Conservation (phyloP, 805 yeast genomes). For the Pichia occidentalis region DNA sequence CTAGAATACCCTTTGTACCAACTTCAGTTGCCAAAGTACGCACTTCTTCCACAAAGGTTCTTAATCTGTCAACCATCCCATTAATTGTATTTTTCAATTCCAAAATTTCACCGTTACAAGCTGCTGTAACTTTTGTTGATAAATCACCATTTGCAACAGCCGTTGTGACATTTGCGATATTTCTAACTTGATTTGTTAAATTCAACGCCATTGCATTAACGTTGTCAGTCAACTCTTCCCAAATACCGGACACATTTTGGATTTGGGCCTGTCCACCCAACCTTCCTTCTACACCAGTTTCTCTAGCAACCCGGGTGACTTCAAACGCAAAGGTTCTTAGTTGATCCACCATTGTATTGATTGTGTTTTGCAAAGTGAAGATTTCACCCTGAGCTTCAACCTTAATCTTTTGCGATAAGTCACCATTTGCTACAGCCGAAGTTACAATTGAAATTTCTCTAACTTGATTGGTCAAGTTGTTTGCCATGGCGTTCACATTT, state of each 20-base stretch:
- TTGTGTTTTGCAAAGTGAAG: constrained; percentile 75
- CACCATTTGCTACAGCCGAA: constrained; percentile 83
- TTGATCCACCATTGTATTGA: constrained; percentile 85
- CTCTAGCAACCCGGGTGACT: constrained; percentile 80
- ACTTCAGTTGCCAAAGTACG: constrained; percentile 85
- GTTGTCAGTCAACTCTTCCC: constrained; percentile 83
- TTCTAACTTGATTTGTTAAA: constrained; percentile 81
- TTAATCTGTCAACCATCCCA: constrained; percentile 82
- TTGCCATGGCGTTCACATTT: constrained; percentile 84
- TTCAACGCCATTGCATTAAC: constrained; percentile 88
- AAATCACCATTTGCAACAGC: constrained; percentile 83
- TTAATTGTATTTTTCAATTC: constrained; percentile 79
- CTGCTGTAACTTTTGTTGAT: constrained; percentile 78
- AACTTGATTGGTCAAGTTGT: constrained; percentile 78
- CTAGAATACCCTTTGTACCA: constrained; percentile 75
- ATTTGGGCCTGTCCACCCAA: constrained; percentile 84
- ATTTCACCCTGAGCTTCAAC: constrained; percentile 93
- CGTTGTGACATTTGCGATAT: constrained; percentile 80
- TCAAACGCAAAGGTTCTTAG: constrained; percentile 77
- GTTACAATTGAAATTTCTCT: constrained; percentile 88
- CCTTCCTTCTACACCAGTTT: constrained; percentile 85
- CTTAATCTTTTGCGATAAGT: constrained; percentile 72
- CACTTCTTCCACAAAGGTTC: constrained; percentile 76
- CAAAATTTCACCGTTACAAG: constrained; percentile 72
- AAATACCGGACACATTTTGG: constrained; percentile 74